phyloP scores from a whole-genome alignment of 805 yeast genomes.

The Vanderwaltozyma yarrowii region DNA sequence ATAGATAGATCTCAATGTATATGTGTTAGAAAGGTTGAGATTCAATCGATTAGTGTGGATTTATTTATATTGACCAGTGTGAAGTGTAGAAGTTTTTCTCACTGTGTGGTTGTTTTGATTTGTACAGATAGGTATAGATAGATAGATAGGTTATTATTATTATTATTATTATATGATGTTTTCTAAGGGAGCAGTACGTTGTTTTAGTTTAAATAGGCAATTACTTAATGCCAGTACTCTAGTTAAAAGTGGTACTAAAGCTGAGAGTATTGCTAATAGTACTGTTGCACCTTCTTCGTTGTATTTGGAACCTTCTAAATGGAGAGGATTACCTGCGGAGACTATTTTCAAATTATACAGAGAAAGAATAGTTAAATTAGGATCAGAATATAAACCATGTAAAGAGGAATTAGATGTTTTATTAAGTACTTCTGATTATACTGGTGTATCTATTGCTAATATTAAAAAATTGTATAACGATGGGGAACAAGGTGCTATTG shows the following conservation, averaged over 20 bases:
- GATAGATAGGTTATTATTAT: no score
- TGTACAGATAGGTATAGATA: no score
- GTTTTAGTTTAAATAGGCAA: background rate
- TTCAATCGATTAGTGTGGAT: no score
- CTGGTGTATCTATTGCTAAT: slow-evolving; percentile 31
- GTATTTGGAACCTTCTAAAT: slow-evolving; percentile 52
- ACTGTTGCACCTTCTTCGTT: slow-evolving; percentile 16
- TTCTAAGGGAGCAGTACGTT: background rate
- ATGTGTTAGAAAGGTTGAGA: no score
- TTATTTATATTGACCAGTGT: no score
- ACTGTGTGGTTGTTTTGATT: no score
- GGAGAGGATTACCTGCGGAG: slow-evolving; percentile 61
- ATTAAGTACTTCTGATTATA: slow-evolving; percentile 35
- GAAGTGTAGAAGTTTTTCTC: no score
- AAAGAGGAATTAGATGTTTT: slow-evolving; percentile 49
- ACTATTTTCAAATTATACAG: slow-evolving; percentile 51
- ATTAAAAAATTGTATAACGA: slow-evolving; percentile 32
- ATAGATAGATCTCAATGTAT: no score
- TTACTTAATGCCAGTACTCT: no score
- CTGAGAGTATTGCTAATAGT: background rate
- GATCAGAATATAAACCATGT: slow-evolving; percentile 39
- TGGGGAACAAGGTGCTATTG: slow-evolving; percentile 34
- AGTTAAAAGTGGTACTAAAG: background rate
- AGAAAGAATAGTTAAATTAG: slow-evolving; percentile 45
- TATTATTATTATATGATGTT: no score